A percentile compares a stretch with the other conserved stretches of the same genome.
phyloP scores from a whole-genome alignment of 768 basidiomycete species.

The Gymnopilus dilepis region DNA sequence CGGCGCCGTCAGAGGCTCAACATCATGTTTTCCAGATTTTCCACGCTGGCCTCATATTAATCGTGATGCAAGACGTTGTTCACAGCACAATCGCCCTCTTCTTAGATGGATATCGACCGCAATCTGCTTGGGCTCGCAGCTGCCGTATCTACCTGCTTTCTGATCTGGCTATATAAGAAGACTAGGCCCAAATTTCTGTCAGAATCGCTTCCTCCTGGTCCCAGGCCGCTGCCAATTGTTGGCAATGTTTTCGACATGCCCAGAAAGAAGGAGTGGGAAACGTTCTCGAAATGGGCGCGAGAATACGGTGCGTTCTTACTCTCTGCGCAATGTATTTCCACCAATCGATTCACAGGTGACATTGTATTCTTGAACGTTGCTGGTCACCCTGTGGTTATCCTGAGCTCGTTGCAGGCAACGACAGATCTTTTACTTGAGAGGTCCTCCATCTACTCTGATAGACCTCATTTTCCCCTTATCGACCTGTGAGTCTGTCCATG shows the following conservation, averaged over 20 bases:
- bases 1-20: neutral
- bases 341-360: neutral
- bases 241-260: constrained; percentile 13
- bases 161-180: neutral
- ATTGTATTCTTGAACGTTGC: constrained; percentile 6
- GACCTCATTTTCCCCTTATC: constrained; percentile 10
- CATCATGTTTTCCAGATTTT: neutral
- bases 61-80: neutral
- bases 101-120: neutral
- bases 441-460: constrained; percentile 10
- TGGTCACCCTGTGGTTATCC: constrained; percentile 6
- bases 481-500: neutral
- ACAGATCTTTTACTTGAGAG: constrained; percentile 1
- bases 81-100: neutral
- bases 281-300: constrained; percentile 8
- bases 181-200: neutral
- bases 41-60: neutral
- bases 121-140: neutral
- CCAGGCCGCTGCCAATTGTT: neutral
- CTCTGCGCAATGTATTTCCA: too few relatives aligned
- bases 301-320: neutral
- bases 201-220: neutral
- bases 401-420: constrained; percentile 6
- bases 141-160: neutral
- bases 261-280: constrained; percentile 8